Base-by-base conservation (phyloP, 176 grass and related monocot genomes). In the Eremochloa ophiuroides region DNA sequence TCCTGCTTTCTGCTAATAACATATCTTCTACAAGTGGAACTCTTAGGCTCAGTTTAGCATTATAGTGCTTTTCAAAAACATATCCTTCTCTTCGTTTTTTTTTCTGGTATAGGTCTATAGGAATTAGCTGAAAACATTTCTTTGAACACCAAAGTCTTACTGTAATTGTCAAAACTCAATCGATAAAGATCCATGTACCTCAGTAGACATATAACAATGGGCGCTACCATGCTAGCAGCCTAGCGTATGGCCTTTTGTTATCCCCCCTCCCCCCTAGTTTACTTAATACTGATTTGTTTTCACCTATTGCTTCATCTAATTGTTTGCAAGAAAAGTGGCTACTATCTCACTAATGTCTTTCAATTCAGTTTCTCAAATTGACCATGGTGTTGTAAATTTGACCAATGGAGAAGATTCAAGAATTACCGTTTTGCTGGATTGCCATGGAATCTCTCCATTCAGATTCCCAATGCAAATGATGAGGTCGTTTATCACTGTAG, bases 401-500 rank as follows among this genome's bases (percentile, higher is more conserved):
- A 86, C 27, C 76, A 93, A 91, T 48, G 76, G 93, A 85, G 93
- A 95, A 66, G 88, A 95, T 83, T 91, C 89, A 28, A 85, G 79
- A 71, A 90, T 99, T 60, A 95, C 91, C 12, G 93, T 99, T 74
- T 77, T 99, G 69, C 80, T 99, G 91, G 96, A 99, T 73, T 99
- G 93, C 44, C 87, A 91, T 82, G 96, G 96, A 6, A 78, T 93
- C 63, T 95, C 93, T 83, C 91, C 96, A 80, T 93, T 99, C 86
- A 95, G 50, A 83, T 95, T 99, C 83, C 96, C 96, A 5, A 93
- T 99, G 93, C 93, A 99, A 86, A 93, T 93, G 91, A 85, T 95
- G 93, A 99, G 96, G 77, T 85, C 88, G 11, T 91, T 93, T 82
- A 78, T 90, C 66, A 91, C 82, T 81, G 74, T 95, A 71, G 85